A percentile compares a stretch with the other conserved stretches of the same genome.
Conservation (phyloP, 169 alveolate species). For the Plasmodium berghei region DNA sequence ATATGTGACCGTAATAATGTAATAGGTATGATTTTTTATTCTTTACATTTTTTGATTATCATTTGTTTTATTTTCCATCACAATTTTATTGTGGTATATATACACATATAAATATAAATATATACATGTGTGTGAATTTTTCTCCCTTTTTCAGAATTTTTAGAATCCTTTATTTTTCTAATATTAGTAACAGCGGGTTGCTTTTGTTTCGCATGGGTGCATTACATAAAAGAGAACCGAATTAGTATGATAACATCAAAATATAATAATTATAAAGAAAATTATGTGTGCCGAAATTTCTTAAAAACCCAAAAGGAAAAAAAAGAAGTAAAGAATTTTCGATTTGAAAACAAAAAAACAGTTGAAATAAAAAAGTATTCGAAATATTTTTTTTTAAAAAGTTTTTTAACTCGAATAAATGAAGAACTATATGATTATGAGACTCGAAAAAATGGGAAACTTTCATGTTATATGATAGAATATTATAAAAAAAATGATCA, state of each 20-base stretch:
- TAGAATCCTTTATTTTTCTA: slow-evolving; percentile 35
- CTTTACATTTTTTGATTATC: too few species aligned
- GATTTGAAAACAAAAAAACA: slow-evolving; percentile 45
- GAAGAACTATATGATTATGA: slow-evolving; percentile 55
- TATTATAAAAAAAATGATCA: not conserved
- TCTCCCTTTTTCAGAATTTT: slow-evolving; percentile 17
- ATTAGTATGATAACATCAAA: slow-evolving; percentile 19
- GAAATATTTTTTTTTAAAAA: slow-evolving; percentile 53
- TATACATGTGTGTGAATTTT: not conserved
- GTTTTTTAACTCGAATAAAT: slow-evolving; percentile 51
- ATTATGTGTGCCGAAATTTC: slow-evolving; percentile 33
- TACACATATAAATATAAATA: not conserved
- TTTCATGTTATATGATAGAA: slow-evolving; percentile 14
- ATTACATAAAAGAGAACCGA: slow-evolving; percentile 49
- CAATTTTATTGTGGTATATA: not conserved
- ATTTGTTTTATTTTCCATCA: too few species aligned
- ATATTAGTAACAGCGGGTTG: slow-evolving; percentile 52
- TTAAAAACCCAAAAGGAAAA: slow-evolving; percentile 1
- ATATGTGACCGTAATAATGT: slow-evolving; percentile 51
- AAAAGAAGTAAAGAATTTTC: not conserved
- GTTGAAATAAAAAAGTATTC: slow-evolving; percentile 49
- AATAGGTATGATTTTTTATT: not conserved
- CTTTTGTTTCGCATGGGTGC: slow-evolving; percentile 9
- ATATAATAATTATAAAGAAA: slow-evolving; percentile 22
- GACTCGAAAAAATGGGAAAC: not conserved